Percentiles rank a stretch among this genome's conserved stretches.
Conservation (phyloP, 192 early-diverging fungal genomes). For the Umbelopsis ramanniana region DNA sequence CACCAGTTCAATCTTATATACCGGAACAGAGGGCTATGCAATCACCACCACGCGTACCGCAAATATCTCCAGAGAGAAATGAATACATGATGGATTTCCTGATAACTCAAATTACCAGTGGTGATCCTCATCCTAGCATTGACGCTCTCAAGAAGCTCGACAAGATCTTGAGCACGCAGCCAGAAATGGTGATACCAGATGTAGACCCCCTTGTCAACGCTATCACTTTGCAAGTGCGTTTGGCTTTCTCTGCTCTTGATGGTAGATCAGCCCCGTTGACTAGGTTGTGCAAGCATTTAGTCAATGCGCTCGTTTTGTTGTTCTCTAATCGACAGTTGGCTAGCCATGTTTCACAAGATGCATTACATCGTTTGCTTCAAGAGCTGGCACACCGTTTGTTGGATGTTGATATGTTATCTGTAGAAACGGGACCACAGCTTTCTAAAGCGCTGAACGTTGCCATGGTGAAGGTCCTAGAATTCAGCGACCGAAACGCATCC, state of each 20-base stretch:
- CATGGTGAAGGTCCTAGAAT: conserved; percentile 91
- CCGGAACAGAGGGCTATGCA: conserved; percentile 17
- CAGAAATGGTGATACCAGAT: conserved; percentile 60
- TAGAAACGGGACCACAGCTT: conserved; percentile 64
- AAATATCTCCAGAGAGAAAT: conserved; percentile 37
- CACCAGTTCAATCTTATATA: conserved; percentile 8
- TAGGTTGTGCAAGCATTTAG: conserved; percentile 80
- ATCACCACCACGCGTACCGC: conserved; percentile 31
- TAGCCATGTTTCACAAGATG: conserved; percentile 58
- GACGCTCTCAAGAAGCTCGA: conserved; percentile 81
- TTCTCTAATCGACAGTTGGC: conserved; percentile 77
- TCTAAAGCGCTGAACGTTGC: conserved; percentile 82
- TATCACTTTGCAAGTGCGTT: conserved; percentile 73
- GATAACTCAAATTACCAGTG: conserved; percentile 69
- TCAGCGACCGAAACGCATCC: conserved; percentile 73
- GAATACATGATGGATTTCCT: conserved; percentile 69
- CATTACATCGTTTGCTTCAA: conserved; percentile 70
- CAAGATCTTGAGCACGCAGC: conserved; percentile 54
- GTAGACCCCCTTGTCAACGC: conserved; percentile 72
- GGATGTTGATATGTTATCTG: conserved; percentile 70
- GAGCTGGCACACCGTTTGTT: conserved; percentile 82
- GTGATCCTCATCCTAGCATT: conserved; percentile 64
- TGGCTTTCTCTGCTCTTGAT: conserved; percentile 69
- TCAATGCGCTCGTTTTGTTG: conserved; percentile 76
- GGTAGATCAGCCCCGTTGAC: conserved; percentile 50